phyloP scores from a whole-genome alignment of 1,139 yeast species.

The Lodderomyces elongisporus region DNA sequence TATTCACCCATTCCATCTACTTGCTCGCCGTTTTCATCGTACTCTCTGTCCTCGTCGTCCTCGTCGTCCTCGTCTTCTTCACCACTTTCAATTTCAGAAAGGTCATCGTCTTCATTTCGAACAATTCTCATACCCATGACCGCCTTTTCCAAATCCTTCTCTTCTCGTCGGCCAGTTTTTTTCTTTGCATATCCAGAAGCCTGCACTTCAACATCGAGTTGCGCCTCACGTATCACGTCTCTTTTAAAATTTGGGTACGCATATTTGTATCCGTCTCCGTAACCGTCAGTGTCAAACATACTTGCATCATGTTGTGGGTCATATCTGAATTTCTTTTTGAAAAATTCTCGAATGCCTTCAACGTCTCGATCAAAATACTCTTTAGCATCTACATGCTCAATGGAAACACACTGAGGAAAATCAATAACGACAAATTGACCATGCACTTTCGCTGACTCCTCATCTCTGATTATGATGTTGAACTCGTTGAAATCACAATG shows the following conservation, averaged over 20 bases:
- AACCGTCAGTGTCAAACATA: slow-evolving; percentile 74
- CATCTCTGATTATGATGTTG: slow-evolving; percentile 77
- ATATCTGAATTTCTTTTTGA: slow-evolving; percentile 72
- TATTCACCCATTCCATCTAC: slow-evolving; percentile 31
- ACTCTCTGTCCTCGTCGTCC: slow-evolving; percentile 29
- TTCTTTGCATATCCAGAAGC: slow-evolving; percentile 90
- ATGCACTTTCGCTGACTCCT: slow-evolving; percentile 37
- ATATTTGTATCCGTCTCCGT: slow-evolving; percentile 70
- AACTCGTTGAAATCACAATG: slow-evolving; percentile 98
- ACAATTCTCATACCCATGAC: slow-evolving; percentile 56
- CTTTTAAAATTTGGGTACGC: slow-evolving; percentile 77
- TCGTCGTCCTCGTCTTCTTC: slow-evolving; percentile 25
- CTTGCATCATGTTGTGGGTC: slow-evolving; percentile 58
- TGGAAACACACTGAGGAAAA: slow-evolving; percentile 96
- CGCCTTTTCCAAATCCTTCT: slow-evolving; percentile 70
- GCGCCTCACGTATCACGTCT: slow-evolving; percentile 65
- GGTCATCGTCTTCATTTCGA: slow-evolving; percentile 27
- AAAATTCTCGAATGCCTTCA: slow-evolving; percentile 78
- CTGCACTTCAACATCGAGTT: slow-evolving; percentile 75
- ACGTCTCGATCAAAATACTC: slow-evolving; percentile 88
- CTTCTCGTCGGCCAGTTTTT: slow-evolving; percentile 44
- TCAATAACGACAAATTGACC: slow-evolving; percentile 87
- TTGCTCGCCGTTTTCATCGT: slow-evolving; percentile 23
- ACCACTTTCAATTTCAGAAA: slow-evolving; percentile 25
- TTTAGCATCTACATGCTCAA: slow-evolving; percentile 85